Base-by-base conservation (phyloP, 768 basidiomycete genomes). In the Lactarius hatsudake region DNA sequence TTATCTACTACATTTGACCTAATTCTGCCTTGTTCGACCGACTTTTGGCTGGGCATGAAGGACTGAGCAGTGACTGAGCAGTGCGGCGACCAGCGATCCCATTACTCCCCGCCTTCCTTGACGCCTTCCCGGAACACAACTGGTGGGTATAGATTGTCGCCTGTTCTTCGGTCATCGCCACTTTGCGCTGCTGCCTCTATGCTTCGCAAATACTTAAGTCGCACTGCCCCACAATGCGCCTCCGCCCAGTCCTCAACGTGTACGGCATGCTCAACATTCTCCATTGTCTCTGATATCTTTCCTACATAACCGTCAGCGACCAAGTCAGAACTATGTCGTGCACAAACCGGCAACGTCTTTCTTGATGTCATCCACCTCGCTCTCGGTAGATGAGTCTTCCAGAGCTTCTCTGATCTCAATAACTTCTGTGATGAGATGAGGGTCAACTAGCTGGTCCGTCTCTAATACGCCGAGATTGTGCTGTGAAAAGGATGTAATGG, bases 351-450 rank as follows among this genome's bases (percentile, higher is more conserved):
- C 72, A 74, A 90, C 94, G 18, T 79, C 78, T 20, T 80, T 77
- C 57, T 80, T 74, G 28, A 96, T 75, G 8, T 67, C 63, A n/a
- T 81, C 78, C 3, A 93, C 82, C 15, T 82, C 81, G 3, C 79
- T 79, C 51, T 73, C 71, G 26, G 82, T 81, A 3, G 78, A 77
- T 2, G 88, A 85, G 5, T 83, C 84, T 65, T 95, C 92, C 43
- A 97, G 82, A 38, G 81, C 82, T 76, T 96, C 94, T 58, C 93
- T 78, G 9, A 81, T 83, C 69, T 93, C 87, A 85, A 97, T 87
- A 45, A 96, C 84, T 70, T 91, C 85, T 71, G 81, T 80, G 70
- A 98, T 83, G 65, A 96, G 84, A 55, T 78, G 83, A 55, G 84
- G 77, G 72, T 96, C 91, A 10, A 89, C 84, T 28, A 89, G 76